Evolutionary conservation across 2,329 filamentous ascomycete genomes (phyloP).

Genomic region (Colletotrichum graminicola): DNA sequence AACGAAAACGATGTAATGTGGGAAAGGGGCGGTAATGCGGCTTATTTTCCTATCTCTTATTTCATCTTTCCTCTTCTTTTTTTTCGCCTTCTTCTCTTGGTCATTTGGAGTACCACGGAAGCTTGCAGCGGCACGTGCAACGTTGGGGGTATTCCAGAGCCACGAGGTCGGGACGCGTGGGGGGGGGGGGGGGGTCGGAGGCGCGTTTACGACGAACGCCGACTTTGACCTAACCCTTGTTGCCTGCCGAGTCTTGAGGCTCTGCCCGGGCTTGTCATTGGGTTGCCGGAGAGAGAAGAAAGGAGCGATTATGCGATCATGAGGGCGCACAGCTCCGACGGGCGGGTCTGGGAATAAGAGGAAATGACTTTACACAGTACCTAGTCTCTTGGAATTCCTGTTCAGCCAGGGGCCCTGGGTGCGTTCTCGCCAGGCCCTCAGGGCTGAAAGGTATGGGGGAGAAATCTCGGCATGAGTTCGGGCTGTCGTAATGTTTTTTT

Average conservation of each 20-base stretch:
- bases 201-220: conserved; percentile 21
- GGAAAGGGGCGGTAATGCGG: not conserved
- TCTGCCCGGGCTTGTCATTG: conserved; percentile 13
- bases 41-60: too few relatives aligned
- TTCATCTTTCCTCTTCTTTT: too few relatives aligned
- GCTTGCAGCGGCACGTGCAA: not conserved
- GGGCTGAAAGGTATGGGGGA: conserved; percentile 37
- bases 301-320: not conserved
- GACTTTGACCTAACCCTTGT: not conserved
- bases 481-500: conserved; percentile 30
- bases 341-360: conserved; percentile 40
- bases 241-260: conserved; percentile 11
- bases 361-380: conserved; percentile 17
- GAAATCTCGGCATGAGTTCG: conserved; percentile 40
- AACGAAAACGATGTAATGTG: not conserved
- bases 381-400: conserved; percentile 7
- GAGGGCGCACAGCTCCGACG: not conserved
- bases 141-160: not conserved
- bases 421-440: conserved; percentile 1
- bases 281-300: not conserved
- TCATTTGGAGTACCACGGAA: not conserved
- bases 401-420: conserved; percentile 1
- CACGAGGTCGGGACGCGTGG: not conserved
- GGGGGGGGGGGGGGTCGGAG: conserved; percentile 11
- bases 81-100: too few relatives aligned